phyloP scores from a whole-genome alignment of 331 rosid species.

The Arachis monticola region DNA sequence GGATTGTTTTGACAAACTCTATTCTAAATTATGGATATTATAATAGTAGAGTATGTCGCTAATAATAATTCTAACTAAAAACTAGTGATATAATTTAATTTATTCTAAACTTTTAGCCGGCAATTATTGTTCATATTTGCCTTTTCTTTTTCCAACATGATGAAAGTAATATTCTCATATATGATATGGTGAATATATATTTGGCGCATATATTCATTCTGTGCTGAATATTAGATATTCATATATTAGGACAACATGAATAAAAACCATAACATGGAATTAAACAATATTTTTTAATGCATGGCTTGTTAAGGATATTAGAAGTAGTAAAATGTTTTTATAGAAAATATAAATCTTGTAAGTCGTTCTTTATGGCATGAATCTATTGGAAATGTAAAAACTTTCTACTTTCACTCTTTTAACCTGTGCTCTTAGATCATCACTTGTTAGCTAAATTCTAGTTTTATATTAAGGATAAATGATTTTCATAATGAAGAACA shows the following conservation, averaged over 20 bases:
- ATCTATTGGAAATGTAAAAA: no score
- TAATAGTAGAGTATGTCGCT: constrained; percentile 23
- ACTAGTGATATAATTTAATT: constrained; percentile 22
- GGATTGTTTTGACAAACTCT: constrained; percentile 1
- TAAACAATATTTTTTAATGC: background rate
- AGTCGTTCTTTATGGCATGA: no score
- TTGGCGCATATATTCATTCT: background rate
- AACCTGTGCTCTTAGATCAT: no score
- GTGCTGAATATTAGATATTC: constrained; percentile 3
- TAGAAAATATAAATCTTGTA: no score
- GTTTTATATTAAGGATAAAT: background rate
- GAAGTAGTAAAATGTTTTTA: background rate
- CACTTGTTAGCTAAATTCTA: no score
- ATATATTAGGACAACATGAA: background rate
- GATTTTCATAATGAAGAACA: background rate
- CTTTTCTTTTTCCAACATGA: background rate
- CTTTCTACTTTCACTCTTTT: no score
- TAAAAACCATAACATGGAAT: constrained; percentile 1
- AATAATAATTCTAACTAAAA: background rate
- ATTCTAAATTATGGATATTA: constrained; percentile 9
- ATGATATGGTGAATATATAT: background rate
- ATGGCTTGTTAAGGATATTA: constrained; percentile 21
- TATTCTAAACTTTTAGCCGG: background rate
- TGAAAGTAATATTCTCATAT: constrained; percentile 3
- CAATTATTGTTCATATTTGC: background rate